These are phyloP conservation scores for Aspergillus hortae DNA, from an alignment of 2,329 filamentous ascomycete genomes.

Conservation along the genomic window DNA sequence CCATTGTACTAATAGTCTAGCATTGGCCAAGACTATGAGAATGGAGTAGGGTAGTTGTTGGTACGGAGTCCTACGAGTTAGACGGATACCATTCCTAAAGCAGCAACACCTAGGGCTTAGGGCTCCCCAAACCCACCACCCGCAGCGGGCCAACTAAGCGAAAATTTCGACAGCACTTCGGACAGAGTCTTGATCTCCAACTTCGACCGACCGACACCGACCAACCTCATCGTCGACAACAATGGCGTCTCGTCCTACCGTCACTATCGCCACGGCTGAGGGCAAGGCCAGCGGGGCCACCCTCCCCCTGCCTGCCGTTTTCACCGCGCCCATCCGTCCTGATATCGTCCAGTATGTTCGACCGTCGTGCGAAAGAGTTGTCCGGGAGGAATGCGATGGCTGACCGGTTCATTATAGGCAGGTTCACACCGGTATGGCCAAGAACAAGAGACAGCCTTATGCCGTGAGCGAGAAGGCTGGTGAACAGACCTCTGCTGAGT, in stretches of 20 bases:
- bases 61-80: not conserved
- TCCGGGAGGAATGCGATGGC: slow-evolving; percentile 17
- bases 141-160: slow-evolving; percentile 33
- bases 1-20: no score
- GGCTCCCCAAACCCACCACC: slow-evolving; percentile 28
- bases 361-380: not conserved
- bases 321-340: slow-evolving; percentile 93
- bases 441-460: slow-evolving; percentile 99
- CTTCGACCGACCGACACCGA: slow-evolving; percentile 37
- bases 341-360: slow-evolving; percentile 91
- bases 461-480: slow-evolving; percentile 99
- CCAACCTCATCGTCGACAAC: slow-evolving; percentile 42
- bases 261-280: slow-evolving; percentile 95
- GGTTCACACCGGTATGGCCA: slow-evolving; percentile 97
- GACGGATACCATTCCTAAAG: slow-evolving; percentile 10
- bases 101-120: slow-evolving; percentile 33
- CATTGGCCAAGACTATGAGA: not conserved
- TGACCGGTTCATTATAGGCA: slow-evolving; percentile 47
- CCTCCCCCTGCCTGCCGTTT: slow-evolving; percentile 92
- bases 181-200: slow-evolving; percentile 33
- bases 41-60: no score
- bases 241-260: slow-evolving; percentile 96
- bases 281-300: slow-evolving; percentile 86
- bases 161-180: slow-evolving; percentile 41
- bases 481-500: slow-evolving; percentile 99